These are phyloP conservation scores for Lolium perenne DNA, from an alignment of 176 grass and related monocot species.

Conservation along the genomic window DNA sequence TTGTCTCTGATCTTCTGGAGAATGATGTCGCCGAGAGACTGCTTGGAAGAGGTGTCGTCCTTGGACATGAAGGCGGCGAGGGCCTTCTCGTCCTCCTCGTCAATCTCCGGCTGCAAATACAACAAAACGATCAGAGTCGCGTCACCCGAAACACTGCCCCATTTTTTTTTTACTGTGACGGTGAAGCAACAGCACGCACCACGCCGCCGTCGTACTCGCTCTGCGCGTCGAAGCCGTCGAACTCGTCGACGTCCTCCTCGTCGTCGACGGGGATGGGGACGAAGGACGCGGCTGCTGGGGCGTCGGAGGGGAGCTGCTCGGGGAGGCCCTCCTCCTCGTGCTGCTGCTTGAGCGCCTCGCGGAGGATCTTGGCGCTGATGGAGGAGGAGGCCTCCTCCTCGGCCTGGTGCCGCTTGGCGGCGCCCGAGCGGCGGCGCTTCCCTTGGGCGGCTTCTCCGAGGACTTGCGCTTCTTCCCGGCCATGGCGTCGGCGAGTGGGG, in stretches of 20 bases:
- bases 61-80: constrained; percentile 73
- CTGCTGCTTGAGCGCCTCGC: constrained; percentile 82
- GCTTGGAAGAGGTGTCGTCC: constrained; percentile 56
- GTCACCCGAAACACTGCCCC: not conserved
- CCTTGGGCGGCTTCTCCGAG: constrained; percentile 41
- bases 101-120: constrained; percentile 64
- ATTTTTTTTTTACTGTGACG: not conserved
- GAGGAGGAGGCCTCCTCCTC: constrained; percentile 55
- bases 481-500: constrained; percentile 28
- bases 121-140: not conserved
- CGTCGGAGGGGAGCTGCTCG: constrained; percentile 28
- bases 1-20: constrained; percentile 88
- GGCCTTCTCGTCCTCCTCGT: constrained; percentile 88
- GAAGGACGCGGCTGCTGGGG: not conserved
- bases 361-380: constrained; percentile 36
- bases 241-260: constrained; percentile 68
- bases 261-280: constrained; percentile 15
- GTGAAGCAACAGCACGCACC: constrained; percentile 33
- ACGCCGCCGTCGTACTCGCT: constrained; percentile 73
- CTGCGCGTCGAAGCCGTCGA: constrained; percentile 75
- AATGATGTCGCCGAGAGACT: constrained; percentile 78
- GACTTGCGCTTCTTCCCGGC: constrained; percentile 87
- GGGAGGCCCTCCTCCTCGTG: constrained; percentile 64
- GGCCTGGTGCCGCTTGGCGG: constrained; percentile 67
- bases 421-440: constrained; percentile 71